A percentile compares a stretch with the other conserved stretches of the same genome.
phyloP scores from a whole-genome alignment of 2,329 filamentous ascomycete genomes.

The Aspergillus luchuensis region DNA sequence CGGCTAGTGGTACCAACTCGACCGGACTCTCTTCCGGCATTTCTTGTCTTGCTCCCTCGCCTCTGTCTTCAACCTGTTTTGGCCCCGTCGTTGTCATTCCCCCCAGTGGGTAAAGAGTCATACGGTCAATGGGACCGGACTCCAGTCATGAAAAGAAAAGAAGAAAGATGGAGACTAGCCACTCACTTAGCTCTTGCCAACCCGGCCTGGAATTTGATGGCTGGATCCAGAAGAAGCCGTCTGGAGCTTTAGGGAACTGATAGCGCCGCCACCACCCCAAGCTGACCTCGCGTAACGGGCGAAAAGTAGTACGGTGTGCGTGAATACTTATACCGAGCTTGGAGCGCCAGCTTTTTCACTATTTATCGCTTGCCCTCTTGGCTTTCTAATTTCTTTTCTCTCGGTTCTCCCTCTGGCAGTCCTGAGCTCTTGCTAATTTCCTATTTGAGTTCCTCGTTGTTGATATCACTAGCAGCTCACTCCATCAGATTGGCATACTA shows the following conservation, averaged over 20 bases:
- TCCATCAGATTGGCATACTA: background rate
- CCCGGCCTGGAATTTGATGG: constrained; percentile 1
- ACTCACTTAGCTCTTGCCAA: background rate
- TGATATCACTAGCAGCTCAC: background rate
- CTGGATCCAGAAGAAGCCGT: constrained; percentile 11
- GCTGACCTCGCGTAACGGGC: constrained; percentile 16
- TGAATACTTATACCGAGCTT: constrained; percentile 22
- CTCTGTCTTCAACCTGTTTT: background rate
- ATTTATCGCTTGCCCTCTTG: constrained; percentile 5
- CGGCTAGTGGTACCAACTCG: constrained; percentile 23
- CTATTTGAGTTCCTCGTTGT: background rate
- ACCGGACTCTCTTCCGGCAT: constrained; percentile 7
- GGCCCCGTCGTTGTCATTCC: background rate
- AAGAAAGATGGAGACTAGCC: background rate
- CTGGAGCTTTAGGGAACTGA: constrained; percentile 22
- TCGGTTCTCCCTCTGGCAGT: background rate
- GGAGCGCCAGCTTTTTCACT: background rate
- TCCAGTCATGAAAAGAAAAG: background rate
- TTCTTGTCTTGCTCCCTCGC: background rate
- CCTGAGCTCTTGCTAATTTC: background rate
- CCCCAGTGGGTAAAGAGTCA: constrained; percentile 1
- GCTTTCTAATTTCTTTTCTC: constrained; percentile 2
- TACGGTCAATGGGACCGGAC: background rate
- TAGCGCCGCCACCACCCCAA: constrained; percentile 28
- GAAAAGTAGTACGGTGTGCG: constrained; percentile 18